Conservation (phyloP, 495 filamentous ascomycete genomes). For the Aspergillus coremiiformis region DNA sequence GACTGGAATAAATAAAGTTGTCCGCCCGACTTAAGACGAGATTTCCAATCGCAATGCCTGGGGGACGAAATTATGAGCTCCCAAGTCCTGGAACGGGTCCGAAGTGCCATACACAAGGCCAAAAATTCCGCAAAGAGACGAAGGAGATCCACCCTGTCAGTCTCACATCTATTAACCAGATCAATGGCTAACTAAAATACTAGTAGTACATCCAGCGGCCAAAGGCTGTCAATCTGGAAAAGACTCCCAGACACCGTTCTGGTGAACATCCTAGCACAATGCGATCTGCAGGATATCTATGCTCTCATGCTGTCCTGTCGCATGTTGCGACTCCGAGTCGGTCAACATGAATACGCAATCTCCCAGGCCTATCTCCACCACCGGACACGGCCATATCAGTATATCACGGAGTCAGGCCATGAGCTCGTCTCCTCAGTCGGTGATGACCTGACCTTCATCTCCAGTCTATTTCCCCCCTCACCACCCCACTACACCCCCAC, state of each 20-base stretch:
- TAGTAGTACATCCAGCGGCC: neutral
- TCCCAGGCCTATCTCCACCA: slow-evolving; percentile 18
- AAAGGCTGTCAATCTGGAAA: slow-evolving; percentile 12
- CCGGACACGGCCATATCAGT: slow-evolving; percentile 2
- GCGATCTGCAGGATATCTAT: slow-evolving; percentile 18
- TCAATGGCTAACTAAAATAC: neutral
- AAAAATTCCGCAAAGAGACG: neutral
- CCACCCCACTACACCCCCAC: slow-evolving; percentile 20
- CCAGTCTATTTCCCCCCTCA: slow-evolving; percentile 23
- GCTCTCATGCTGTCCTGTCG: slow-evolving; percentile 20
- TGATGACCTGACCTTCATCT: slow-evolving; percentile 25
- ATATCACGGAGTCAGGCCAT: neutral
- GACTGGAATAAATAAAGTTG: neutral
- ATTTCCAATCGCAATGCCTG: neutral
- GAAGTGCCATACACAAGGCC: neutral
- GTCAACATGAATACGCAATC: slow-evolving; percentile 20
- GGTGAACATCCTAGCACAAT: slow-evolving; percentile 15
- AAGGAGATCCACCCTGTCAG: neutral
- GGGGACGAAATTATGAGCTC: neutral
- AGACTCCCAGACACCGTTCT: slow-evolving; percentile 19
- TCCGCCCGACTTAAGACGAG: no score
- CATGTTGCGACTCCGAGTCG: slow-evolving; percentile 15
- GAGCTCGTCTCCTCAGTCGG: slow-evolving; percentile 10
- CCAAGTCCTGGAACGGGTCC: neutral
- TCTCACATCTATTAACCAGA: neutral